These are phyloP conservation scores for Linnemannia schmuckeri DNA, from an alignment of 192 early-diverging fungal species.

Conservation along the genomic window DNA sequence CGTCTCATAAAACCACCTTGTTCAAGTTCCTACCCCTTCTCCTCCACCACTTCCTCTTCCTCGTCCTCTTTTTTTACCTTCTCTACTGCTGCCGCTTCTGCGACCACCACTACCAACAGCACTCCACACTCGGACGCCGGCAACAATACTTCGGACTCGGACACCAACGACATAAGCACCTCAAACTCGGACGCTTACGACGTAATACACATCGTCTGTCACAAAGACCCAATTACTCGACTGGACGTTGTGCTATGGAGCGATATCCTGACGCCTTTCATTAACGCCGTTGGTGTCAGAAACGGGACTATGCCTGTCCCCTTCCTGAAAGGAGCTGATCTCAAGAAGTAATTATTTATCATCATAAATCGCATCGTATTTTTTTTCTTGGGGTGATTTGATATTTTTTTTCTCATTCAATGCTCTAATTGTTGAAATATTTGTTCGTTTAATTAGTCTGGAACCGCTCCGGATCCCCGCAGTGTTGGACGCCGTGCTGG, in stretches of 20 bases:
- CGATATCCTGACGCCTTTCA: background rate
- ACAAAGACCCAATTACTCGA: background rate
- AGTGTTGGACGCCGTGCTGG: background rate
- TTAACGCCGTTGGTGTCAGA: background rate
- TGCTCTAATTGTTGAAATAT: background rate
- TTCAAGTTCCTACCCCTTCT: too few relatives aligned
- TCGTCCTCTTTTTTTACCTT: too few relatives aligned
- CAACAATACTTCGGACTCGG: too few relatives aligned
- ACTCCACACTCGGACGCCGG: too few relatives aligned
- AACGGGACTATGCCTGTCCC: background rate
- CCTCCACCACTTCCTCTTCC: too few relatives aligned
- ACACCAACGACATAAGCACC: too few relatives aligned
- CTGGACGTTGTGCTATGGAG: background rate
- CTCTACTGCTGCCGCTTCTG: too few relatives aligned
- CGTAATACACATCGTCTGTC: background rate
- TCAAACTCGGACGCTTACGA: too few relatives aligned
- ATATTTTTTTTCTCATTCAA: background rate
- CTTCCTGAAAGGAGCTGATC: background rate
- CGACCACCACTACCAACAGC: too few relatives aligned
- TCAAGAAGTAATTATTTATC: background rate
- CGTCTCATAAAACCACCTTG: too few relatives aligned
- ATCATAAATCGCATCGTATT: background rate
- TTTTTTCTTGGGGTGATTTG: background rate
- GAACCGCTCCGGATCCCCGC: background rate
- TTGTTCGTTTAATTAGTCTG: background rate